Evolutionary conservation across 1,284 basidiomycete species (phyloP).

Genomic region (Ustilago lituana): DNA sequence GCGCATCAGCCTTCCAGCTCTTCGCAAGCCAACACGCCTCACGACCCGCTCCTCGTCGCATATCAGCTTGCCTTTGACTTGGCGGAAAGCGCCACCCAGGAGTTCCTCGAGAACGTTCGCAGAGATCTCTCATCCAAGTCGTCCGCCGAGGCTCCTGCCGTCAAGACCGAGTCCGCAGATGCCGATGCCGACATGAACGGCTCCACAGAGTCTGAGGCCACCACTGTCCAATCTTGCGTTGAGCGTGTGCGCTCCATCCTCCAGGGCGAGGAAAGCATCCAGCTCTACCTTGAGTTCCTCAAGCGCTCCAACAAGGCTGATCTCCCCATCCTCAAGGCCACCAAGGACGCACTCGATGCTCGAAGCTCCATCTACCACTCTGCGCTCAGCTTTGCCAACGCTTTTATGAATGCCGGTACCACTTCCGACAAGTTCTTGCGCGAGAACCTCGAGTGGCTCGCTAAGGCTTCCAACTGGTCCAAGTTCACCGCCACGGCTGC

Average conservation of each 20-base stretch:
- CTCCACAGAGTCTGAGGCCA: constrained; percentile 21
- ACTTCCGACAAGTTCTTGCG: constrained; percentile 67
- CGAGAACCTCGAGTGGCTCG: constrained; percentile 67
- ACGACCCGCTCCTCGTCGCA: constrained; percentile 62
- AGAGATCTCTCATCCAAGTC: constrained; percentile 44
- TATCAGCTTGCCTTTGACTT: constrained; percentile 67
- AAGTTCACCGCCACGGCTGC: constrained; percentile 67
- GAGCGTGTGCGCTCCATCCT: constrained; percentile 61
- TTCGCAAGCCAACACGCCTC: constrained; percentile 54
- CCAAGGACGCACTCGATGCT: constrained; percentile 65
- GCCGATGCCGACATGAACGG: constrained; percentile 51
- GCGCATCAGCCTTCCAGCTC: constrained; percentile 56
- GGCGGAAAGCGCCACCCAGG: constrained; percentile 67
- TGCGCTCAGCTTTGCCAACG: constrained; percentile 66
- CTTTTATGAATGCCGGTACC: constrained; percentile 67
- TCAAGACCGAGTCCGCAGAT: constrained; percentile 27
- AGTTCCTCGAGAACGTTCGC: constrained; percentile 65
- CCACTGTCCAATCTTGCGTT: constrained; percentile 45
- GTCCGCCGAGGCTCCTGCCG: constrained; percentile 7
- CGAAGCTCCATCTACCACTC: constrained; percentile 67
- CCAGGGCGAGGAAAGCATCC: constrained; percentile 65
- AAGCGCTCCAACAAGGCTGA: constrained; percentile 65
- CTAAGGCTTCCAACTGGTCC: constrained; percentile 67
- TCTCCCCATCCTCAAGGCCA: constrained; percentile 62
- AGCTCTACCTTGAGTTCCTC: constrained; percentile 66